Evolutionary conservation across 768 basidiomycete genomes (phyloP).

Genomic region (Hydnomerulius pinastri): DNA sequence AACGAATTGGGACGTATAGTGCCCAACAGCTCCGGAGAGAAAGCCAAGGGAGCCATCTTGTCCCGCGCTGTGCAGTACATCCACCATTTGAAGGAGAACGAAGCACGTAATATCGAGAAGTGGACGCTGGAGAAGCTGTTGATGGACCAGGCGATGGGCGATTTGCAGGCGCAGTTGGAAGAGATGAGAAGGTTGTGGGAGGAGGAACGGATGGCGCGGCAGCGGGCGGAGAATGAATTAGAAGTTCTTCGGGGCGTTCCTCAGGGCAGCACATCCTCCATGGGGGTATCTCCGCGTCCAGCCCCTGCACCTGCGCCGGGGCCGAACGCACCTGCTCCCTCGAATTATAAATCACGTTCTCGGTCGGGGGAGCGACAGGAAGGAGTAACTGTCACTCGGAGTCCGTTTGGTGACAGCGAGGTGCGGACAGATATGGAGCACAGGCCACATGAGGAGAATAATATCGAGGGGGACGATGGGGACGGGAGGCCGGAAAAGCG

Average conservation of each 20-base stretch:
- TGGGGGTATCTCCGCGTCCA: slow-evolving; percentile 15
- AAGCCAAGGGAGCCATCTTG: slow-evolving; percentile 88
- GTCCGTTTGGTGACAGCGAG: slow-evolving; percentile 16
- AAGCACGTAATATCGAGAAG: slow-evolving; percentile 87
- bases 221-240: slow-evolving; percentile 66
- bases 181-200: slow-evolving; percentile 83
- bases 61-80: slow-evolving; percentile 90
- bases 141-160: slow-evolving; percentile 92
- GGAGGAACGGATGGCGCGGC: slow-evolving; percentile 63
- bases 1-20: slow-evolving; percentile 88
- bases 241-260: slow-evolving; percentile 49
- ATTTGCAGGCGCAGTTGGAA: slow-evolving; percentile 80
- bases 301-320: slow-evolving; percentile 14
- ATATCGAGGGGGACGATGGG: slow-evolving; percentile 15
- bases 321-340: neutral
- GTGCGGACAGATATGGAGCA: slow-evolving; percentile 22
- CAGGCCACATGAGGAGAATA: slow-evolving; percentile 18
- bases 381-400: slow-evolving; percentile 10
- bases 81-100: slow-evolving; percentile 87
- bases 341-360: slow-evolving; percentile 23
- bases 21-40: slow-evolving; percentile 84
- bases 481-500: slow-evolving; percentile 34
- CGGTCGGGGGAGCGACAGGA: slow-evolving; percentile 31
- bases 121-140: slow-evolving; percentile 92
- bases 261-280: slow-evolving; percentile 5